Conservation (phyloP, 805 yeast species). For the Spathaspora arborariae region DNA sequence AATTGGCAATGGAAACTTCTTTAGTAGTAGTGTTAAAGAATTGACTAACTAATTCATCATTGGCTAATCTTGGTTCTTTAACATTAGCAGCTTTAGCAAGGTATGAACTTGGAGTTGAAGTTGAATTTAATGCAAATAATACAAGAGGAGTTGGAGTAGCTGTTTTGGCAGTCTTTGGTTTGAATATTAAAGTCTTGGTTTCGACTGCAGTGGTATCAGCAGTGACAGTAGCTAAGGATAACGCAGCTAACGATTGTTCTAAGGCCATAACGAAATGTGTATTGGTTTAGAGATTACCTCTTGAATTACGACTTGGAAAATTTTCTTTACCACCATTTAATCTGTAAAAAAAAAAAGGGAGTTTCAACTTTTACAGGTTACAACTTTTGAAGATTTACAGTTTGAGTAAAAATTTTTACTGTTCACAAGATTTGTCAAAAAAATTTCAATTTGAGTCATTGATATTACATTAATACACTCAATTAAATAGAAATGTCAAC, state of each 20-base stretch:
- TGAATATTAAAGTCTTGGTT: constrained; percentile 78
- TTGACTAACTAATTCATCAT: constrained; percentile 69
- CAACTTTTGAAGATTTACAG: neutral
- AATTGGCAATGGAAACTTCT: constrained; percentile 58
- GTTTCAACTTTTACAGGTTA: neutral
- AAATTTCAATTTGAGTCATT: neutral
- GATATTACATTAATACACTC: neutral
- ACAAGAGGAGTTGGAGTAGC: constrained; percentile 76
- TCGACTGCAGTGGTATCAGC: constrained; percentile 42
- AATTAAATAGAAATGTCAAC: neutral
- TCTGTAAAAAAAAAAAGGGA: neutral
- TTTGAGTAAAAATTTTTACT: neutral
- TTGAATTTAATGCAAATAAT: constrained; percentile 68
- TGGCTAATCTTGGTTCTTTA: constrained; percentile 86
- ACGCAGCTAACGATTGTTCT: constrained; percentile 62
- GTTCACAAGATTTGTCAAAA: neutral
- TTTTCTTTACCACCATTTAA: neutral
- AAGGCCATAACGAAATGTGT: constrained; percentile 49
- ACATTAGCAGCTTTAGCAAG: constrained; percentile 66
- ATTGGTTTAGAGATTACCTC: neutral
- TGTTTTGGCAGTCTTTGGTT: constrained; percentile 85
- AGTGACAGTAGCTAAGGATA: constrained; percentile 54
- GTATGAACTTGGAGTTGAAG: constrained; percentile 62
- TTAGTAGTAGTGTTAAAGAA: constrained; percentile 56
- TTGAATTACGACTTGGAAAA: neutral